Base-by-base conservation (phyloP, 2,329 filamentous ascomycete species). In the Fusarium penzigii region DNA sequence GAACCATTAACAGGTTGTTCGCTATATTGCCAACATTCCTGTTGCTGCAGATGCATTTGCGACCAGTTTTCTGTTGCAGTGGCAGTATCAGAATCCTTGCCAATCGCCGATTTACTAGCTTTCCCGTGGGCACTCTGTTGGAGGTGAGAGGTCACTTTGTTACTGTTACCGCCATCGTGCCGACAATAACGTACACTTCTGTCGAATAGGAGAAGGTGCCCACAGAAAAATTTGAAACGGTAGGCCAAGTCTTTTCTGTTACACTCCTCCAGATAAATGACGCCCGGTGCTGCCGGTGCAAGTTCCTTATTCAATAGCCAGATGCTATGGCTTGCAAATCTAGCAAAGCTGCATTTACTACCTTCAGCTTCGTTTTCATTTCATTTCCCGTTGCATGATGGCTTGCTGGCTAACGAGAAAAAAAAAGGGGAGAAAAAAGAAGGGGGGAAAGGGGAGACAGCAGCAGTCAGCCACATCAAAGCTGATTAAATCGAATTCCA, bases 401-500 rank as follows among this genome's bases (percentile, higher is more conserved):
- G 20, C 20, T 25, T 25, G 20, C 20, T 25, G 20, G 20, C 20
- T 25, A 25, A 25, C 20, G 20, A 25, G 20, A 25, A 25, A 25
- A 25, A 25, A 25, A 25, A 25, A 25, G 7, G 20, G 20, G 20
- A 7, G 5, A 7, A 25, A 5, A 25, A 25, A 25, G 20, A 25
- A 25, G 20, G 7, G 7, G 20, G 7, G 7, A 25, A 25, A 25
- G 20, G 20, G 20, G 16, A 46, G 41, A 46, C 34, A 13, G 13
- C 16, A 45, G 11, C 39, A 38, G 42, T 13, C 42, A 36, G 46
- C 10, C 38, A 36, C 39, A 36, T 36, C 36, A 44, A 43, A 43
- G 36, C 43, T 17, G 16, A 44, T 53, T 42, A 41, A 44, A 10
- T 5, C 46, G 48, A 42, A 49, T 56, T 59, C 47, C 47, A 63